phyloP scores from a whole-genome alignment of 495 filamentous ascomycete genomes.

The Pseudevernia furfuracea region DNA sequence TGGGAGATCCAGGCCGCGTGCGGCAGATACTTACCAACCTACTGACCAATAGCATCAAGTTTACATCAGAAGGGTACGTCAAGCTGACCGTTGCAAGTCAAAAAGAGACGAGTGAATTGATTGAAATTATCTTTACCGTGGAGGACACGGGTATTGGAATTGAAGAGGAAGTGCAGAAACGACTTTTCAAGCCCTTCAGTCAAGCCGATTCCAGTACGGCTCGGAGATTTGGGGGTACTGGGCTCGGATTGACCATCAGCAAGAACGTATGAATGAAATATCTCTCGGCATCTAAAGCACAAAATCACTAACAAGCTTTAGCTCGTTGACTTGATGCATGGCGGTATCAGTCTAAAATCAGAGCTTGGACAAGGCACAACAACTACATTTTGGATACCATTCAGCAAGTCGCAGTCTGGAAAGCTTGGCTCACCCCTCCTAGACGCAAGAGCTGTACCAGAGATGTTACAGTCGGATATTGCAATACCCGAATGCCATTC shows the following conservation, averaged over 20 bases:
- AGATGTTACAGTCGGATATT: conserved; percentile 54
- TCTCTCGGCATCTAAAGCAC: not conserved
- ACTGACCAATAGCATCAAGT: conserved; percentile 84
- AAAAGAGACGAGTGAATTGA: conserved; percentile 32
- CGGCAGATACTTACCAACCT: conserved; percentile 81
- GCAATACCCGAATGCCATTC: conserved; percentile 53
- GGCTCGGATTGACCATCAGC: conserved; percentile 72
- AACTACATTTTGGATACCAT: conserved; percentile 60
- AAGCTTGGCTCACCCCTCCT: conserved; percentile 36
- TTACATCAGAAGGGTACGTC: conserved; percentile 67
- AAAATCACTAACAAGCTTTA: conserved; percentile 18
- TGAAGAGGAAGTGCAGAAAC: conserved; percentile 60
- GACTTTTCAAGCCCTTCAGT: conserved; percentile 77
- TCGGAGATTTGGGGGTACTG: conserved; percentile 72
- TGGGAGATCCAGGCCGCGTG: conserved; percentile 70
- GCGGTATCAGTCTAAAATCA: conserved; percentile 57
- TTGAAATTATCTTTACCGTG: conserved; percentile 52
- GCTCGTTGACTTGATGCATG: conserved; percentile 76
- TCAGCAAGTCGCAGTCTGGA: conserved; percentile 46
- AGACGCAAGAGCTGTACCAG: conserved; percentile 48
- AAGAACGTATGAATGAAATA: conserved; percentile 44
- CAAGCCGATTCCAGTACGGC: conserved; percentile 76
- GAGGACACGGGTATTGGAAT: conserved; percentile 83
- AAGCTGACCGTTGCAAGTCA: conserved; percentile 33
- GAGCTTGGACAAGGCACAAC: conserved; percentile 53